Conservation (phyloP, 2,329 filamentous ascomycete species). For the Sporothrix pseudoabietina region DNA sequence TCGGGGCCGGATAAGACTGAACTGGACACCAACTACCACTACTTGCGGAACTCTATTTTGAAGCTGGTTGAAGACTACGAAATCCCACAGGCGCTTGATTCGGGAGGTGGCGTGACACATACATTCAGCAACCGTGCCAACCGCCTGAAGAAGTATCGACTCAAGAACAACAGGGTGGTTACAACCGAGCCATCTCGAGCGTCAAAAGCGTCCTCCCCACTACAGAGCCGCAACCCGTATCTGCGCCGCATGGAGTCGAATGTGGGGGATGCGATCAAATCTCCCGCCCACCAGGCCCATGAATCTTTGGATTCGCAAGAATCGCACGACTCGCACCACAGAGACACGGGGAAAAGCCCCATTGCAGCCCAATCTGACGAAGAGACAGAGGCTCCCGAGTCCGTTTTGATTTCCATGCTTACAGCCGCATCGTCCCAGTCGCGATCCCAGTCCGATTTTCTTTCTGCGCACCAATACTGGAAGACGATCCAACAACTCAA, state of each 20-base stretch:
- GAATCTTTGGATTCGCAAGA: not conserved
- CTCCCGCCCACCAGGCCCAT: not conserved
- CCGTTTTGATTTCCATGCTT: slow-evolving; percentile 66
- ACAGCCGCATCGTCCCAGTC: slow-evolving; percentile 76
- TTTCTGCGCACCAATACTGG: slow-evolving; percentile 83
- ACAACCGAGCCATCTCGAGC: slow-evolving; percentile 49
- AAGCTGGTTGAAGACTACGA: slow-evolving; percentile 83
- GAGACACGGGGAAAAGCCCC: not conserved
- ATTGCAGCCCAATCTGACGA: slow-evolving; percentile 32
- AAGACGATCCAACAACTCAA: slow-evolving; percentile 76
- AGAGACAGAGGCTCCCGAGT: slow-evolving; percentile 49
- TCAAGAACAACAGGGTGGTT: slow-evolving; percentile 63
- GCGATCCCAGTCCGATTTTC: slow-evolving; percentile 77
- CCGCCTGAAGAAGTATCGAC: slow-evolving; percentile 60
- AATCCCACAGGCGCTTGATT: slow-evolving; percentile 67
- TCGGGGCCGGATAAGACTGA: slow-evolving; percentile 66
- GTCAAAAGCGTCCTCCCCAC: not conserved
- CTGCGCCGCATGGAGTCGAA: slow-evolving; percentile 15
- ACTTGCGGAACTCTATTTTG: slow-evolving; percentile 76
- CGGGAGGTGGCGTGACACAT: slow-evolving; percentile 60
- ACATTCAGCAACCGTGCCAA: slow-evolving; percentile 70
- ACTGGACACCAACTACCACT: slow-evolving; percentile 77
- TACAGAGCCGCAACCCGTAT: slow-evolving; percentile 57
- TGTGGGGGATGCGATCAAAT: not conserved
- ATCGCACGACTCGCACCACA: not conserved